A percentile compares a stretch with the other conserved stretches of the same genome.
These are phyloP conservation scores for Cryptosporidium parvum DNA, from an alignment of 169 alveolate species.

Conservation along the genomic window DNA sequence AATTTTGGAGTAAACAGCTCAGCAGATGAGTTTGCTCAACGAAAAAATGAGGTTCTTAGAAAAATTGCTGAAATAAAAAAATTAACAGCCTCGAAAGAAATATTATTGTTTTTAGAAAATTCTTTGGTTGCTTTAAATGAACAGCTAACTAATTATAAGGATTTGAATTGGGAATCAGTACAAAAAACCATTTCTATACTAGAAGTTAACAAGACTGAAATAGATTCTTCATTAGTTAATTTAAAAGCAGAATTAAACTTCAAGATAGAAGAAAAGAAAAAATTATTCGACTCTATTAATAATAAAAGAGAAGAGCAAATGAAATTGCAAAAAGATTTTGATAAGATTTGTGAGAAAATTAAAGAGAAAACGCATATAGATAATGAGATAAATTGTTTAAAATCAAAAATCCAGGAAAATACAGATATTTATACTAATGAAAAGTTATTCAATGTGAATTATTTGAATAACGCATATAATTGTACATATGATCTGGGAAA, in stretches of 20 bases:
- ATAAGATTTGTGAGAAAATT: not conserved
- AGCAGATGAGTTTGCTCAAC: not conserved
- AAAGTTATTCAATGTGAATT: not conserved
- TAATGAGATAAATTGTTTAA: conserved; percentile 16
- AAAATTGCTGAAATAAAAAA: conserved; percentile 33
- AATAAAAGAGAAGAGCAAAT: not conserved
- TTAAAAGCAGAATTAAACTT: not conserved
- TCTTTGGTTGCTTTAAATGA: not conserved
- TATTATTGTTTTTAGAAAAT: not conserved
- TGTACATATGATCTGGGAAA: conserved; percentile 36
- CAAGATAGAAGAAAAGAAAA: conserved; percentile 18
- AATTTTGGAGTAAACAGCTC: not conserved
- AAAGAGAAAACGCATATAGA: not conserved
- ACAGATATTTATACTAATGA: conserved; percentile 1
- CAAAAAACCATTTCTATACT: conserved; percentile 1
- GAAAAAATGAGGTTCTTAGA: not conserved
- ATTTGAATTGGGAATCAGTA: conserved; percentile 3
- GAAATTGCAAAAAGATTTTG: conserved; percentile 18
- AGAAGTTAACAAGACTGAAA: not conserved
- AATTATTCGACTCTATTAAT: not conserved
- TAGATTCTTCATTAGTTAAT: not conserved
- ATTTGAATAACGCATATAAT: conserved; percentile 2
- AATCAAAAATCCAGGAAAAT: not conserved
- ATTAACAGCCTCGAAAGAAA: not conserved
- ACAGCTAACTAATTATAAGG: conserved; percentile 1